Base-by-base conservation (phyloP, 352 stramenopile genomes). In the Globisporangium mamillatum region DNA sequence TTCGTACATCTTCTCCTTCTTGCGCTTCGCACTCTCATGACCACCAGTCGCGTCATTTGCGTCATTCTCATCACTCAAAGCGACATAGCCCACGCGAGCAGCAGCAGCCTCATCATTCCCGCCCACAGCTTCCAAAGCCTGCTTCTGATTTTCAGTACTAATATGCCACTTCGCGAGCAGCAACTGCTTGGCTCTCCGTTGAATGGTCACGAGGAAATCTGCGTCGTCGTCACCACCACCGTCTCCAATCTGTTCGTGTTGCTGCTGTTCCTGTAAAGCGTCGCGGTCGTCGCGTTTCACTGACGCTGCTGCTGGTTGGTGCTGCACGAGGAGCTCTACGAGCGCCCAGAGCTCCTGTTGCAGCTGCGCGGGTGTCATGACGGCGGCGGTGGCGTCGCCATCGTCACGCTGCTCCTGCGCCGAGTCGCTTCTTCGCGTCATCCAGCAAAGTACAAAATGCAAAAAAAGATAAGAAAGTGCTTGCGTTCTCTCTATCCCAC, bases 261-360 rank as follows among this genome's bases (percentile, higher is more conserved):
- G 9, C 2, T 50, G 9, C 2, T 34, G 46, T 22, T 52, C 44
- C 36, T 60, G 16, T 41, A n/a, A 2, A 14, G 48, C 32, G 59
- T 16, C 44, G 25, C 3, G 27, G 24, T 9, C 32, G 18, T 44
- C 62, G 14, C 67, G 3, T 34, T 66, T 34, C 10, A 67, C 62
- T 53, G 61, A 25, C 27, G 24, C 59, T 66, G 29, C 29, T 46
- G 55, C 18, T 46, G 27, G 22, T 14, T 29, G 60, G 7, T 53
- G 29, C 12, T 63, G 53, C 20, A 73, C 76, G 1, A 81, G 66
- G 24, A 72, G 41, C 69, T 77, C 74, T 20, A 90, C 69, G 63
- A 92, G 87, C 44, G 66, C 74, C 84, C 84, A 92, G 27, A 89
- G 65, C 60, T 82, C 74, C 3, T 61, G 63, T 44, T 77, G 55